phyloP scores from a whole-genome alignment of 2,329 filamentous ascomycete genomes.

The Paramyrothecium roridum region DNA sequence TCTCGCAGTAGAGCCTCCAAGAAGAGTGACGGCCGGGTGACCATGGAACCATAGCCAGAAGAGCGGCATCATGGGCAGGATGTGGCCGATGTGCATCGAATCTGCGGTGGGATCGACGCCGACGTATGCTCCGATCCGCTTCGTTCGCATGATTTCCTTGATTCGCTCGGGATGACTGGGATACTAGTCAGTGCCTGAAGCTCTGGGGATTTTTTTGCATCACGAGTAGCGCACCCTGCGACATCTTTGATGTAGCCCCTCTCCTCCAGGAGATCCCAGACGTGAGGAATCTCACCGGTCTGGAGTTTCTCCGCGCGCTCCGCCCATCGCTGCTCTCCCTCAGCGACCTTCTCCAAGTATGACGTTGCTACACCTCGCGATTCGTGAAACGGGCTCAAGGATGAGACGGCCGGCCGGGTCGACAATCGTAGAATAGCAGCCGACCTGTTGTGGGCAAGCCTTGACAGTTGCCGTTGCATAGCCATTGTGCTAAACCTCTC shows the following conservation, averaged over 20 bases:
- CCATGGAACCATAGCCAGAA: constrained; percentile 83
- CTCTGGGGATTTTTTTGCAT: too few relatives aligned
- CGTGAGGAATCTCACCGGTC: constrained; percentile 45
- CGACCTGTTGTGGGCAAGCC: constrained; percentile 17
- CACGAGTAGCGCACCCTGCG: constrained; percentile 56
- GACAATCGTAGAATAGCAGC: neutral
- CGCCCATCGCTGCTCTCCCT: constrained; percentile 45
- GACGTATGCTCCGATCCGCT: constrained; percentile 71
- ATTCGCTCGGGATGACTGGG: constrained; percentile 48
- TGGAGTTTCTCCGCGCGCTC: constrained; percentile 42
- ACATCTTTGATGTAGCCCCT: constrained; percentile 72
- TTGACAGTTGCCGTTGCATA: constrained; percentile 8
- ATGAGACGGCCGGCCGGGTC: neutral
- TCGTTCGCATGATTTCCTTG: constrained; percentile 59
- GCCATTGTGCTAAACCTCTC: neutral
- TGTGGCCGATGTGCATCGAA: constrained; percentile 77
- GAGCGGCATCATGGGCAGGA: constrained; percentile 77
- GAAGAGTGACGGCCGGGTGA: constrained; percentile 61
- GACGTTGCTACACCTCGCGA: constrained; percentile 36
- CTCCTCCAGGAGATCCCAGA: constrained; percentile 66
- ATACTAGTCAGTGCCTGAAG: constrained; percentile 2
- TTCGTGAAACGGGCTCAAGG: constrained; percentile 10
- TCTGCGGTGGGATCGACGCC: constrained; percentile 79
- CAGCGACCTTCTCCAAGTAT: constrained; percentile 39
- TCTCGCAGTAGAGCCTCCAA: constrained; percentile 73